Percentiles rank a stretch among this genome's conserved stretches.
phyloP scores from a whole-genome alignment of 441 rosid genomes.

The Flueggea neowawraea region DNA sequence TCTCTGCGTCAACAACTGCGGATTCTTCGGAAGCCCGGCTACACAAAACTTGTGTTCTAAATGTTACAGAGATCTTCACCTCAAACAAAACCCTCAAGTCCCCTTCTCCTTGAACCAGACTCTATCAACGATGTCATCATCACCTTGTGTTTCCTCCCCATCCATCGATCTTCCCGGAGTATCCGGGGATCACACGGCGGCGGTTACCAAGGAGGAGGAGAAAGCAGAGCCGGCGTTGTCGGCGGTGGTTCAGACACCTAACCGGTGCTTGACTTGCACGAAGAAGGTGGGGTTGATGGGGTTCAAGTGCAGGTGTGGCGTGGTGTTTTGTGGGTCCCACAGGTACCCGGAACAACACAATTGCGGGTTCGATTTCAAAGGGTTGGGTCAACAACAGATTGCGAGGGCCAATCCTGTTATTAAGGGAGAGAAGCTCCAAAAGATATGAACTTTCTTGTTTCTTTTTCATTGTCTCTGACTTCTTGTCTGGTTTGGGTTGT shows the following conservation, averaged over 20 bases:
- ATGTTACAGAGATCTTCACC: constrained; percentile 64
- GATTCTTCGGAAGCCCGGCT: constrained; percentile 72
- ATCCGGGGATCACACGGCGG: constrained; percentile 8
- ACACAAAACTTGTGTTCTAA: constrained; percentile 77
- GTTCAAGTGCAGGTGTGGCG: constrained; percentile 76
- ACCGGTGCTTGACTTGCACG: constrained; percentile 60
- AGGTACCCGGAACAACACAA: constrained; percentile 75
- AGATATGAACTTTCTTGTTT: constrained; percentile 35
- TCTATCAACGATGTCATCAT: background rate
- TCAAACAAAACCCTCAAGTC: constrained; percentile 47
- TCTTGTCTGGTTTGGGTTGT: too few relatives aligned
- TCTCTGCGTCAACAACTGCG: constrained; percentile 78
- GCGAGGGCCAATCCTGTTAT: constrained; percentile 75
- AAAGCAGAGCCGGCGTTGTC: background rate
- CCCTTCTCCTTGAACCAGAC: constrained; percentile 9
- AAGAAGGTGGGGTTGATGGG: constrained; percentile 85
- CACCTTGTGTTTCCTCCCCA: constrained; percentile 12
- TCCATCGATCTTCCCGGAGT: constrained; percentile 13
- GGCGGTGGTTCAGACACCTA: constrained; percentile 10
- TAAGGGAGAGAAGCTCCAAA: constrained; percentile 58
- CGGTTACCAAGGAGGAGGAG: constrained; percentile 9
- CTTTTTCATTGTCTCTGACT: too few relatives aligned
- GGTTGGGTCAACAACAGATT: constrained; percentile 59
- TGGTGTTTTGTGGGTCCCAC: constrained; percentile 63
- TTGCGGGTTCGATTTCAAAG: constrained; percentile 66